Conservation (phyloP, 2,329 filamentous ascomycete genomes). For the Colletotrichum sp. region DNA sequence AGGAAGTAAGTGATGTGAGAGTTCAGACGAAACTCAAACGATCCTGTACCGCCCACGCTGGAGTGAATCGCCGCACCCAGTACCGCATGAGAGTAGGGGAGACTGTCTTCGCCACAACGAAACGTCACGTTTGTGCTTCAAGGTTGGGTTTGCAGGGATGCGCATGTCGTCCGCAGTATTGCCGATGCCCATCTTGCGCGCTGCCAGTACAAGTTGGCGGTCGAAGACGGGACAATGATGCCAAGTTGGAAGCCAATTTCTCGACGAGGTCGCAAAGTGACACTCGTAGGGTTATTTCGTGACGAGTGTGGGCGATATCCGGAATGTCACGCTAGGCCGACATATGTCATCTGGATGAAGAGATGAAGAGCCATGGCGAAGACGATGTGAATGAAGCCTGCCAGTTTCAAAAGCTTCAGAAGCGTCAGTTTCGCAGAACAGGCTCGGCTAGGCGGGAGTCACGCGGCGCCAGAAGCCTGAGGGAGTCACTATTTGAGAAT, state of each 20-base stretch:
- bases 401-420: neutral
- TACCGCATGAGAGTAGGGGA: neutral
- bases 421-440: neutral
- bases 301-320: neutral
- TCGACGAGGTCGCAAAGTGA: neutral
- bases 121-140: conserved; percentile 10
- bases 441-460: neutral
- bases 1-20: neutral
- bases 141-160: neutral
- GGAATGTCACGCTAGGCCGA: neutral
- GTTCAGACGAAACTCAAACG: conserved; percentile 10
- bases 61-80: neutral
- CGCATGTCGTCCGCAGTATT: neutral
- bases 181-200: neutral
- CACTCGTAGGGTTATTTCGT: neutral
- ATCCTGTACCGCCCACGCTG: neutral
- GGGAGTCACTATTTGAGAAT: neutral
- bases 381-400: neutral
- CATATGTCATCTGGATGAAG: conserved; percentile 4
- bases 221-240: neutral
- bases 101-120: neutral
- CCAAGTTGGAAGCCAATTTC: neutral
- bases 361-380: neutral
- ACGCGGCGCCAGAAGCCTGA: neutral
- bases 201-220: neutral